Evolutionary conservation across 2,329 filamentous ascomycete genomes (phyloP), one percentile per base, ranked within the genome.

Genomic region (Nothopassalora personata): DNA sequence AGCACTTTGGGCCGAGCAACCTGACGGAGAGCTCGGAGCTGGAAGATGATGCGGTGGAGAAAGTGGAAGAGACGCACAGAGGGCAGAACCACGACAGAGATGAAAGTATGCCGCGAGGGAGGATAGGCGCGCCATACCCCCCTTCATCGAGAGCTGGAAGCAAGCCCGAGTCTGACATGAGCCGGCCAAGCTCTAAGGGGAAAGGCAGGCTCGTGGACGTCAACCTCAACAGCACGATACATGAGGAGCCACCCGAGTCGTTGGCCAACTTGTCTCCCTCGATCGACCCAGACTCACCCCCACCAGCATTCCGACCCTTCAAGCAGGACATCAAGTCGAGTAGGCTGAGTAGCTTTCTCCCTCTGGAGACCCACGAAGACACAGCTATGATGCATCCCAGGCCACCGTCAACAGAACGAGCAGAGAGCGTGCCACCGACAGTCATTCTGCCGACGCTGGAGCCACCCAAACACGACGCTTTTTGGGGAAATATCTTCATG

Each of bases 401-500:
- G 46, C 76, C 76, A 45, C 74, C 76, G 47, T 82, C 79, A 63
- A 78, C 80, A 5, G 76, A 79, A 53, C 74, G 74, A 39, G 39
- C 39, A 43, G 81, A 83, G 33, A 82, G 79, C n/a, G 77, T 82
- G 18, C 83, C 83, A 50, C 79, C 80, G 28, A 79, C 83, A 0
- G 79, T 86, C 33, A 79, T 83, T 27, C 77, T 82, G 10, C 78
- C 84, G 4, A 81, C 86, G 45, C 81, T 82, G 53, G 88, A 92
- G 69, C 82, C 89, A 23, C 91, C 91, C 60, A 82, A 83, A 53
- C 91, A 97, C 72, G 94, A 99, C 73, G 81, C 87, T 5, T 96
- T 97, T 76, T 99, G 94, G 81, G 90, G 89, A 4, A 92, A 90
- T 75, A 81, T 97, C 47, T 99, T 92, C 72, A 77, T 96, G 51